phyloP scores from a whole-genome alignment of 2,329 filamentous ascomycete species.

The Hypoxylon sp. region DNA sequence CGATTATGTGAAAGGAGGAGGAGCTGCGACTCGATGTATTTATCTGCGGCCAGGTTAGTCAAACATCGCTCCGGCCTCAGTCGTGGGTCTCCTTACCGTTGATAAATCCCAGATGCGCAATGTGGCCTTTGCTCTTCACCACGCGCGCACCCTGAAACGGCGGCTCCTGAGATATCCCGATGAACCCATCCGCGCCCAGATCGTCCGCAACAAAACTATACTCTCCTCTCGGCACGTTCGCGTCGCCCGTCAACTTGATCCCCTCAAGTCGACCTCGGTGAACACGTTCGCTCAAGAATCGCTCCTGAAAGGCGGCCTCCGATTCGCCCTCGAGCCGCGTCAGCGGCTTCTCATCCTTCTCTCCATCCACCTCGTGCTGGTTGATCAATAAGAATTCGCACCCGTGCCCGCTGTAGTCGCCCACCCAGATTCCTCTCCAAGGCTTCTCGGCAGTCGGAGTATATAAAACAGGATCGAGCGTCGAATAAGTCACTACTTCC shows the following conservation, averaged over 20 bases:
- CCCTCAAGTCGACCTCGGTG: conserved; percentile 77
- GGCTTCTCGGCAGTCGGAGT: conserved; percentile 82
- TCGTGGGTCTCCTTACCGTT: conserved; percentile 67
- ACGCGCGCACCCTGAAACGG: conserved; percentile 78
- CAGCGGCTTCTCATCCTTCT: conserved; percentile 52
- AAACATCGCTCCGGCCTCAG: neutral
- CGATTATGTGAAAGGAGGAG: conserved; percentile 80
- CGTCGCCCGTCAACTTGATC: conserved; percentile 91
- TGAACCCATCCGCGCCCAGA: conserved; percentile 70
- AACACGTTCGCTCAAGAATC: conserved; percentile 56
- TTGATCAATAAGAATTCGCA: conserved; percentile 87
- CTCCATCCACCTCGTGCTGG: conserved; percentile 70
- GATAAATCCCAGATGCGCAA: conserved; percentile 75
- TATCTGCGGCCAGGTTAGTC: conserved; percentile 60
- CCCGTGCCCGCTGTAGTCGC: conserved; percentile 87
- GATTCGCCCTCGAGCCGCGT: conserved; percentile 52
- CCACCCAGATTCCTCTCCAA: conserved; percentile 90
- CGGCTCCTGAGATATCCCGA: conserved; percentile 69
- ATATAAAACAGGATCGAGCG: conserved; percentile 77
- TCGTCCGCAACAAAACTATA: conserved; percentile 83
- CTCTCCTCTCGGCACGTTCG: conserved; percentile 87
- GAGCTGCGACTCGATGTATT: conserved; percentile 77
- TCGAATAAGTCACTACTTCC: conserved; percentile 69
- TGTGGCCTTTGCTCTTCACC: conserved; percentile 78
- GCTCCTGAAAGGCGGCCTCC: conserved; percentile 54